Base-by-base conservation (phyloP, 78 protist species). In the Isochrysis galbana region DNA sequence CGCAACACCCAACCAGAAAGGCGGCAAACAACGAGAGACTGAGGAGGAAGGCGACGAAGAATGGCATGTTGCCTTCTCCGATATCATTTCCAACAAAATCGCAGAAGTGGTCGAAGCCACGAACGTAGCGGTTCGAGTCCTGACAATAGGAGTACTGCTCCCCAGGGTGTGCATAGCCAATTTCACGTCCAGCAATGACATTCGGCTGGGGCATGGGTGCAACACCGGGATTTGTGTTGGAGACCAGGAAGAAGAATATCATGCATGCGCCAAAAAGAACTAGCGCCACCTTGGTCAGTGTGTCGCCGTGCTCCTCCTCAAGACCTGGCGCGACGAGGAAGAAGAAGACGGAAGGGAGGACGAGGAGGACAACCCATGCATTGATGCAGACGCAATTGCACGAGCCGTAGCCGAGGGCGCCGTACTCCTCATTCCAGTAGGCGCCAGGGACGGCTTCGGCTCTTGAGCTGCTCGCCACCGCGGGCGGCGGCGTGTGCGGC, bases 81-180 rank as follows among this genome's bases (percentile, higher is more conserved):
- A 70, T 70, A 41, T 70, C 80, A 41, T 70, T 70, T 14, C 80
- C 80, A 14, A 70, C 80, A 34, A 70, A 70, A 14, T 70, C 80
- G 80, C 80, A 70, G 14, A 2, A 70, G 80, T 70, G 80, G 80
- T 70, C 80, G 41, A 70, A 70, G 29, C 80, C 80, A 5, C 80
- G 80, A 36, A 70, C 80, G 80, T 70, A 70, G 45, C 80, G 80
- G 41, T 70, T 21, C 29, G 80, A n/a, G 80, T 70, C 80, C 41
- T 21, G 41, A 19, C 80, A 70, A 2, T 70, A 51, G 29, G 61
- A 51, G 61, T 51, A 51, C 61, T 7, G 29, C 61, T 51, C 61
- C 29, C 61, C 61, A 14, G 61, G 61, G 61, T 51, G 61, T 14
- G 7, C 61, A 14, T 19, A 51, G 61, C 61, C 61, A 7, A 19